Evolutionary conservation across 1,139 yeast species (phyloP).

Genomic region (Saccharomyces hybrid): DNA sequence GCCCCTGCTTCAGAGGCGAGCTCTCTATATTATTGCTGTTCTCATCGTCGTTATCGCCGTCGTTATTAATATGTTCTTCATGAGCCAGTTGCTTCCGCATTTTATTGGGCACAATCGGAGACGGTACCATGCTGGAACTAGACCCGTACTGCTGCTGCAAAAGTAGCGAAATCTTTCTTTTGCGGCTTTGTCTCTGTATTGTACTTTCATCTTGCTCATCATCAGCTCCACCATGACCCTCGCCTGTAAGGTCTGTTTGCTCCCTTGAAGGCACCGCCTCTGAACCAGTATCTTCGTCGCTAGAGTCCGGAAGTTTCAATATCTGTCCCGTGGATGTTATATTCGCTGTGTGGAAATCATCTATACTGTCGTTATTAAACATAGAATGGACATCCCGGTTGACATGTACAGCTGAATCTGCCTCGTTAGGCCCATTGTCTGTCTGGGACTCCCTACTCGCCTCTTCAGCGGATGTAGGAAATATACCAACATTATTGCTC

Average conservation of each 20-base stretch:
- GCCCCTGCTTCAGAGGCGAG: slow-evolving; percentile 15
- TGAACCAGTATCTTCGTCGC: slow-evolving; percentile 20
- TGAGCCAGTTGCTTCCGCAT: slow-evolving; percentile 4
- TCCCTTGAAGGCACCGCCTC: not conserved
- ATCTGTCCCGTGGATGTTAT: slow-evolving; percentile 25
- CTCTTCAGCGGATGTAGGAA: not conserved
- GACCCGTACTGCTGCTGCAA: slow-evolving; percentile 31
- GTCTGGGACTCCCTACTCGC: not conserved
- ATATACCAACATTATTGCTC: slow-evolving; percentile 1
- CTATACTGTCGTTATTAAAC: slow-evolving; percentile 1
- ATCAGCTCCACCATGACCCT: slow-evolving; percentile 2
- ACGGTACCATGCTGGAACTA: slow-evolving; percentile 24
- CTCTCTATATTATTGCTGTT: slow-evolving; percentile 10
- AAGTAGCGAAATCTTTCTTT: slow-evolving; percentile 27
- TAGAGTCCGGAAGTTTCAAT: slow-evolving; percentile 22
- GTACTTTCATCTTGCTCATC: slow-evolving; percentile 19
- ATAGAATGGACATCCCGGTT: not conserved
- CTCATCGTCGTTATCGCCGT: slow-evolving; percentile 1
- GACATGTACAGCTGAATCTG: not conserved
- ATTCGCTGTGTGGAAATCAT: slow-evolving; percentile 16
- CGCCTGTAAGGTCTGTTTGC: not conserved
- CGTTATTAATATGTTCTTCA: not conserved
- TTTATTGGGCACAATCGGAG: slow-evolving; percentile 14
- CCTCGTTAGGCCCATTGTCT: not conserved
- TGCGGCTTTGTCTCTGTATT: slow-evolving; percentile 25